Evolutionary conservation across 495 filamentous ascomycete species (phyloP), one percentile per base, ranked within the genome.

Genomic region (Daldinia loculata): DNA sequence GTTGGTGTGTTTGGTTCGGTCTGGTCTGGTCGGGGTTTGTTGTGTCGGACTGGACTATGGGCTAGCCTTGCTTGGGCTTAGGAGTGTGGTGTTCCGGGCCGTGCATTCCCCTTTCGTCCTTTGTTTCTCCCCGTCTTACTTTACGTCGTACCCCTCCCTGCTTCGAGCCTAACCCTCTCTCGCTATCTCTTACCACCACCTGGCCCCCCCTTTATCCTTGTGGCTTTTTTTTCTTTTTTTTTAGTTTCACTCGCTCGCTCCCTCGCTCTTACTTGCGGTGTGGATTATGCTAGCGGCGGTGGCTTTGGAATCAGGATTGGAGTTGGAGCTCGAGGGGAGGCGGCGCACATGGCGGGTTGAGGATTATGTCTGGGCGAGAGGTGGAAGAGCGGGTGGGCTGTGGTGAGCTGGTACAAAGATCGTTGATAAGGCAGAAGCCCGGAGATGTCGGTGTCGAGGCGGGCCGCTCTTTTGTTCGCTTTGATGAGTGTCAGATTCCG

Each of bases 321-420:
- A 51, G 22, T 19, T 19, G 19, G 24, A 52, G 50, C 12, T 36
- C 12, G 24, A 52, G 12, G 12, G 24, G 24, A 29, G 60, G 50
- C 61, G 67, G 68, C 62, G 57, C 63, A 66, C 68, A 71, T 71
- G 68, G 61, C 68, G 62, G 39, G 59, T 8, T 56, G n/a, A 15
- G 5, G 48, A 52, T 27, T 52, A 24, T 52, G 19, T 12, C 48
- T 27, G 26, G 48, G 2, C 3, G 30, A 8, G 29, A 48, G 43
- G 41, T 15, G 7, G 15, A 24, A 39, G 55, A 38, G 15, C 30
- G 30, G 19, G 55, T 14, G 34, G 19, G 19, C 6, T 19, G 19
- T 24, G 19, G 34, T 22, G 15, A 34, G 30, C 29, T 15, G 17
- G 11, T 19, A 24, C 30, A 36, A 57, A 24, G 19, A 27, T 22